Percentiles rank a stretch among this genome's conserved stretches.
Evolutionary conservation across 78 protist species (phyloP).

Genomic region (Dictyostelium capitatum): DNA sequence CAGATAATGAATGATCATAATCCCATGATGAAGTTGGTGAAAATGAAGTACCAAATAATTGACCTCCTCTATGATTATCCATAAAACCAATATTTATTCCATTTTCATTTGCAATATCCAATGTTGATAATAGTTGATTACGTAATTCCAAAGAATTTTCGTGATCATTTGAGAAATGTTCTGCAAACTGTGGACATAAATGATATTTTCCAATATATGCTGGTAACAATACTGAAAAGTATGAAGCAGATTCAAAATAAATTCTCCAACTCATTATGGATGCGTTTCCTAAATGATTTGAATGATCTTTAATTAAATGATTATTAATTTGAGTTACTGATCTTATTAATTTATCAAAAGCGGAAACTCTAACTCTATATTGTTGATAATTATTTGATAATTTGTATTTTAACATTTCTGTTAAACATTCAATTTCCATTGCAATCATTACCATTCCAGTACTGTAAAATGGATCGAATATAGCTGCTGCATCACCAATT

Average conservation of each 20-base stretch:
- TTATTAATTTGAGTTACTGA: slow-evolving; percentile 56
- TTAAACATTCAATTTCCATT: slow-evolving; percentile 42
- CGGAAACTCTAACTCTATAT: background rate
- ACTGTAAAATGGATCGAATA: slow-evolving; percentile 69
- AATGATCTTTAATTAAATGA: slow-evolving; percentile 62
- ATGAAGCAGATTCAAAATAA: slow-evolving; percentile 31
- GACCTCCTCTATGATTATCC: slow-evolving; percentile 77
- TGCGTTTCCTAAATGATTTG: slow-evolving; percentile 70
- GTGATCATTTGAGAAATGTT: background rate
- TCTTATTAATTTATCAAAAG: slow-evolving; percentile 52
- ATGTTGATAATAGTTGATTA: slow-evolving; percentile 1
- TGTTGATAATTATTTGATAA: background rate
- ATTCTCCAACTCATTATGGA: slow-evolving; percentile 69
- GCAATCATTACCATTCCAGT: slow-evolving; percentile 81
- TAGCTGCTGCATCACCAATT: slow-evolving; percentile 75
- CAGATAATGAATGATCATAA: slow-evolving; percentile 1
- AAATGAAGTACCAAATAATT: slow-evolving; percentile 16
- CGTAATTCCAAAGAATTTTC: slow-evolving; percentile 34
- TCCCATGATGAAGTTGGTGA: slow-evolving; percentile 69
- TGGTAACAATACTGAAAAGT: slow-evolving; percentile 40
- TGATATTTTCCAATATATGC: slow-evolving; percentile 77
- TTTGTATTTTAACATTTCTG: slow-evolving; percentile 6
- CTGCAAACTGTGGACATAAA: slow-evolving; percentile 33
- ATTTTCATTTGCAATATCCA: slow-evolving; percentile 28
- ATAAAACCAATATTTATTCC: slow-evolving; percentile 50